Evolutionary conservation across 1,284 basidiomycete species (phyloP).

Genomic region (Cryptococcus sp.): DNA sequence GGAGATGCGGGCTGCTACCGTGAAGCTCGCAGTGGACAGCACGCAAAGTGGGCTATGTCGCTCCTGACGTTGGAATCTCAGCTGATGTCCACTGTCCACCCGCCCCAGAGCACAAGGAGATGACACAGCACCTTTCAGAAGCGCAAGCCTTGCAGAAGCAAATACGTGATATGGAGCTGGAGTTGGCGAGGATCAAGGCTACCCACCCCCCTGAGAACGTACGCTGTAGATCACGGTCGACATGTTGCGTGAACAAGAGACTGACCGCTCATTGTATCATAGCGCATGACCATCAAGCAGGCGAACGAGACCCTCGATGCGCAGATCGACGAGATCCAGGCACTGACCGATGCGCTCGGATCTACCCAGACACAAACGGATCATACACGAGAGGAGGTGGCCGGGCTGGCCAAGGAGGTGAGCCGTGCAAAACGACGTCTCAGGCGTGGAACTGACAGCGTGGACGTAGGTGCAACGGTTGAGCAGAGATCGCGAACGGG

Average conservation of each 20-base stretch:
- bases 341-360: conserved; percentile 60
- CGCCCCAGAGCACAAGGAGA: conserved; percentile 28
- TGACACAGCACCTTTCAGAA: conserved; percentile 53
- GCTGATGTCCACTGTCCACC: not conserved
- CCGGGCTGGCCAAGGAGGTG: conserved; percentile 57
- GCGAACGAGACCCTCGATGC: conserved; percentile 67
- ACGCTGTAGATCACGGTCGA: conserved; percentile 10
- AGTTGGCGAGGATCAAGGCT: conserved; percentile 70
- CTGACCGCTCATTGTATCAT: not conserved
- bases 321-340: conserved; percentile 70
- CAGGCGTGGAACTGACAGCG: not conserved
- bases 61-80: not conserved
- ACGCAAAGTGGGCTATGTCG: conserved; percentile 25
- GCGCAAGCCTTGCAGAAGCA: conserved; percentile 63
- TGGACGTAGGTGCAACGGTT: conserved; percentile 57
- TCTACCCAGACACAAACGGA: conserved; percentile 54
- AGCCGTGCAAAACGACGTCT: conserved; percentile 2
- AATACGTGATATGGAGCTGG: conserved; percentile 73
- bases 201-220: conserved; percentile 61
- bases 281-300: conserved; percentile 67
- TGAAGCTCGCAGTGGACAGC: conserved; percentile 38
- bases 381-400: conserved; percentile 58
- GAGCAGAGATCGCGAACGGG: conserved; percentile 62
- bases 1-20: conserved; percentile 61
- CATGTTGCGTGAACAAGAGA: not conserved